Base-by-base conservation (phyloP, 176 grass and related monocot genomes). In the Dactylis glomerata region DNA sequence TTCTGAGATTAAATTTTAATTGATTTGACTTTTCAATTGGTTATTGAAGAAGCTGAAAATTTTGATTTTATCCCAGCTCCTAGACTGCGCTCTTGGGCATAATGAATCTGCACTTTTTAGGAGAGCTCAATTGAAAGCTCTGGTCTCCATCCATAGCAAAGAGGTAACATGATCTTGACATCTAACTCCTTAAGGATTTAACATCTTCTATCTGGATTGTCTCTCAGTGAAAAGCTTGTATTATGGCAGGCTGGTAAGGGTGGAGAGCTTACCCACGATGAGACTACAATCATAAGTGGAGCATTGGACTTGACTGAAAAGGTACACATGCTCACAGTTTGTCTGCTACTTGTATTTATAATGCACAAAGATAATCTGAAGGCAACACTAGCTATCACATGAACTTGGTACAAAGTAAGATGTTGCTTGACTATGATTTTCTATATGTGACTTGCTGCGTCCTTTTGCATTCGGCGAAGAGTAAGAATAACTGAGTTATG, bases 281-380 rank as follows among this genome's bases (percentile, higher is more conserved):
- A 99, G 84, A 99, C 97, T 75, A 99, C 93, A 82, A 99, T 99
- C 81, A 99, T 99, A 86, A 99, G 97, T 74, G 97, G 97, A 81
- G 97, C 97, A 74, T 73, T 99, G 49, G 97, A 99, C 82, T 90
- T 99, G 83, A 99, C 97, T 75, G 97, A 99, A 86, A 99, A 99
- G 93, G 97, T 61, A 77, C 37, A 58, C 15, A 71, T 57, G 28
- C 54, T 80, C 12, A 37, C 40, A 81, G 13, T 75, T 62, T 80
- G 1, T 69, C 38, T 50, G 50, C 23, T 83, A 30, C 42, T 73
- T 73, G 23, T 87, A 50, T 26, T 76, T 81, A 28, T 46, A 77
- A 32, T 68, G 50, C 32, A 69, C 17, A 76, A 81, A 47, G 38
- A 75, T 46, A 80, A 63, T 80, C 47, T 57, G 7, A 84, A 85